Evolutionary conservation across 23 red algal genomes (phyloP), one percentile per base, ranked within the genome.

Genomic region (Gracilaria vermiculophylla): DNA sequence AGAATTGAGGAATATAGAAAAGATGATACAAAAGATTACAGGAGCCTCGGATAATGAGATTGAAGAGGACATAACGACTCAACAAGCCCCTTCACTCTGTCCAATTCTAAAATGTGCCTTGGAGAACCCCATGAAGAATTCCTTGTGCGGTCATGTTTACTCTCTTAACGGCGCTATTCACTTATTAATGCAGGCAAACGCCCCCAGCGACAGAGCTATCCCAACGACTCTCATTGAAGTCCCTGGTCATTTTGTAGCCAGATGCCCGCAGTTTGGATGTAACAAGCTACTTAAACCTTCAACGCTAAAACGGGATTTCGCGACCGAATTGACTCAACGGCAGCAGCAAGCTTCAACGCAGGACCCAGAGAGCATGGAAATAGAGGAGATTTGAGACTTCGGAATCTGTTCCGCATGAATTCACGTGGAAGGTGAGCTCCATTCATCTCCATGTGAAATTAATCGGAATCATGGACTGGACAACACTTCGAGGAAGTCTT

Each of bases 291-390:
- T 88, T 41, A 50, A 31, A 39, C 41, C 84, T 9, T 65, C 50
- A 29, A 61, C 44, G 20, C 51, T 88, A 33, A 88, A 88, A 47
- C 62, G 84, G 14, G 84, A 88, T 69, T 88, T 62, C 53, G 84
- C 34, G 23, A 78, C 84, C 3, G 84, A 88, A 69, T 53, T 88
- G 24, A 62, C 84, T 57, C 84, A 88, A 37, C 25, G 84, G 47
- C 84, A 88, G 32, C 50, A 73, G 42, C 47, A 76, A 31, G 23
- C 28, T 6, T 33, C 84, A 53, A 44, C 47, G 24, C 52, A 88
- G 42, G 36, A 62, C 40, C 28, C 36, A 24, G 69, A 61, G 36
- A 27, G 69, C n/a, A 50, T 86, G 81, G 64, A 86, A 72, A 41
- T 86, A 53, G 81, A 86, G 21, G 65, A 86, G 40, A 19, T 86